Base-by-base conservation (phyloP, 2,329 filamentous ascomycete species). In the Cordyceps fumosorosea region DNA sequence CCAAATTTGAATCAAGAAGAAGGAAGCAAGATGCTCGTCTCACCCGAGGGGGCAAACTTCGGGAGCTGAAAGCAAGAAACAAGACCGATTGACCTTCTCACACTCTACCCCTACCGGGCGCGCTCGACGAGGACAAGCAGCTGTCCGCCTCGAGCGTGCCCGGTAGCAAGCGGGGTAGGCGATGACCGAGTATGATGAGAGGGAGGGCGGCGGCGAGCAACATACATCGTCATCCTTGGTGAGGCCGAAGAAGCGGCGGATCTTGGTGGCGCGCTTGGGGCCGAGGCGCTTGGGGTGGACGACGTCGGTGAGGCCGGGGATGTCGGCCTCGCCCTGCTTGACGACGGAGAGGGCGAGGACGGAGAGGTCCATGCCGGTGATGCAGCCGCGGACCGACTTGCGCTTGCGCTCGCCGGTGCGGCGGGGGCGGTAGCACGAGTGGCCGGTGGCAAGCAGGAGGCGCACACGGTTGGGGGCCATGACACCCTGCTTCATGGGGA, bases 201-300 rank as follows among this genome's bases (percentile, higher is more conserved):
- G 77, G 76, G 74, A 76, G 65, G 70, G 67, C 74, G 75, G 75
- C 50, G 29, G 50, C 29, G 34, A 53, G 78, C 74, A 74, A 92
- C 90, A 87, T 90, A 98, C 93, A 90, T 99, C 95, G 86, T 99
- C 95, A 89, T 98, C 93, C 93, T 98, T 98, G 90, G 89, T 93
- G 87, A 99, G 90, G 84, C 91, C 89, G 85, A 98, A 99, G 90
- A 99, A 99, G 80, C 88, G 89, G 82, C 93, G 91, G 84, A 99
- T 98, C 92, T 98, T 99, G 84, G 92, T 96, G 78, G 95, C 95
- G 77, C 95, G 91, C 93, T 99, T 99, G 84, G 95, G 95, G 74
- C 95, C 95, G 77, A 99, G 90, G 76, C 95, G 90, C 91, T 99
- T 99, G 81, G 95, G 95, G 86, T 96, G 90, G 77, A 98, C 92